Evolutionary conservation across 1,284 basidiomycete species (phyloP).

Genomic region (Cryptococcus maquisensis): DNA sequence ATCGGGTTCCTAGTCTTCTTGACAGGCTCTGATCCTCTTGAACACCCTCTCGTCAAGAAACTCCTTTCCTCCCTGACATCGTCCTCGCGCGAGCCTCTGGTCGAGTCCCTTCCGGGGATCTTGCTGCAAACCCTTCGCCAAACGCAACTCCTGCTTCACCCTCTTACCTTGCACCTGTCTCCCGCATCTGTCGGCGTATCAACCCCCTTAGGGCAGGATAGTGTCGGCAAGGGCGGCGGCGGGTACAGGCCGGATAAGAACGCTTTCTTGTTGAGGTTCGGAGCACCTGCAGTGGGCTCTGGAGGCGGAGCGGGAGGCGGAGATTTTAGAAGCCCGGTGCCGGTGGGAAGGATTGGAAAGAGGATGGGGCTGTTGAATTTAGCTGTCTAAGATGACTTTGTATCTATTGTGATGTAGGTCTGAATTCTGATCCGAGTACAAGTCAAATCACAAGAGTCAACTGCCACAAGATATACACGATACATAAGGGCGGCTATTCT

Average conservation of each 20-base stretch:
- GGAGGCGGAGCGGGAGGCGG: slow-evolving; percentile 13
- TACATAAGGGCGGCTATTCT: background rate
- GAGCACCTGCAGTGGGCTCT: slow-evolving; percentile 18
- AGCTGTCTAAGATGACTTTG: slow-evolving; percentile 18
- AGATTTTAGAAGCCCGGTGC: slow-evolving; percentile 44
- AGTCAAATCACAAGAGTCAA: no score
- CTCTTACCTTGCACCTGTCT: slow-evolving; percentile 31
- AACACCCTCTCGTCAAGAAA: no score
- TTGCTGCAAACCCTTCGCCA: slow-evolving; percentile 30
- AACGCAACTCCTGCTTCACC: slow-evolving; percentile 36
- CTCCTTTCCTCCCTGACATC: no score
- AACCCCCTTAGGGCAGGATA: background rate
- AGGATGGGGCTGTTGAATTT: slow-evolving; percentile 44
- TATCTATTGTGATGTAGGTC: background rate
- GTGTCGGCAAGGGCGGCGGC: background rate
- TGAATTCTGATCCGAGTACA: no score
- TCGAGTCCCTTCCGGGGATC: slow-evolving; percentile 12
- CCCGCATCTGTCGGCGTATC: background rate
- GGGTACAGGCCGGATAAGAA: slow-evolving; percentile 15
- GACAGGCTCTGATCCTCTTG: no score
- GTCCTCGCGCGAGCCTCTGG: no score
- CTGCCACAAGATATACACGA: no score
- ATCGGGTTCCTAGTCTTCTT: slow-evolving; percentile 3
- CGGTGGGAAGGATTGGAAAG: slow-evolving; percentile 44
- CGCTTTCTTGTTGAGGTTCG: slow-evolving; percentile 36